Evolutionary conservation across 768 basidiomycete species (phyloP).

Genomic region (Kwoniella botswanensis): DNA sequence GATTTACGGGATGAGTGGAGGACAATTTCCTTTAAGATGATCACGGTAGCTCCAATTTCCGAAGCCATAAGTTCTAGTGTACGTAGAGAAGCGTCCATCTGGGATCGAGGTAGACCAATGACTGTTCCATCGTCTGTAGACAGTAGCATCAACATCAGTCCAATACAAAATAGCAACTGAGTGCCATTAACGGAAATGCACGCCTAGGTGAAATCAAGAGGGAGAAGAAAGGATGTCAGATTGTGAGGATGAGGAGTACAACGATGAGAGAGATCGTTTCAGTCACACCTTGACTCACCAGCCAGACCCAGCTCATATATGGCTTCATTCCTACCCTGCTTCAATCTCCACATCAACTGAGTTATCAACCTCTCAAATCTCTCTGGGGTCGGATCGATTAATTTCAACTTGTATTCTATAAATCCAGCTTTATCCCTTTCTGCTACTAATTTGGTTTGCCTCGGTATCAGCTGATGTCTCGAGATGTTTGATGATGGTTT

Average conservation of each 20-base stretch:
- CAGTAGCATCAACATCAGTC: constrained; percentile 1
- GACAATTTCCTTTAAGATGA: constrained; percentile 81
- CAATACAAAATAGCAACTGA: not conserved
- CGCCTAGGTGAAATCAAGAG: too few species aligned
- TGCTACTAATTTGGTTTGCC: constrained; percentile 43
- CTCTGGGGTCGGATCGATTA: constrained; percentile 70
- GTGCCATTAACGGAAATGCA: too few species aligned
- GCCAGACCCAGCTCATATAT: constrained; percentile 79
- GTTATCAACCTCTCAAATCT: constrained; percentile 72
- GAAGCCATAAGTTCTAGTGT: constrained; percentile 93
- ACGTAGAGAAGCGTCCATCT: constrained; percentile 79
- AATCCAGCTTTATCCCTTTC: constrained; percentile 68
- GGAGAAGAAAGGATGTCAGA: not conserved
- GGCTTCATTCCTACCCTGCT: constrained; percentile 81
- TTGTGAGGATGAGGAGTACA: not conserved
- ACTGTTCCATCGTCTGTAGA: constrained; percentile 78
- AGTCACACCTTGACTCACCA: constrained; percentile 37
- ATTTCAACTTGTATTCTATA: constrained; percentile 92
- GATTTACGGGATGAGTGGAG: constrained; percentile 16
- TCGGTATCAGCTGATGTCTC: constrained; percentile 38
- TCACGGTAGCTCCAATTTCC: constrained; percentile 89
- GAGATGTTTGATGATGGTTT: constrained; percentile 24
- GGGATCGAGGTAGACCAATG: constrained; percentile 71
- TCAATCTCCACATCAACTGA: constrained; percentile 91
- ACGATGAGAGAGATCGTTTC: not conserved